These are phyloP conservation scores for Neckera pumila DNA, from an alignment of 225 moss, liverwort and hornwort genomes.

Conservation along the genomic window DNA sequence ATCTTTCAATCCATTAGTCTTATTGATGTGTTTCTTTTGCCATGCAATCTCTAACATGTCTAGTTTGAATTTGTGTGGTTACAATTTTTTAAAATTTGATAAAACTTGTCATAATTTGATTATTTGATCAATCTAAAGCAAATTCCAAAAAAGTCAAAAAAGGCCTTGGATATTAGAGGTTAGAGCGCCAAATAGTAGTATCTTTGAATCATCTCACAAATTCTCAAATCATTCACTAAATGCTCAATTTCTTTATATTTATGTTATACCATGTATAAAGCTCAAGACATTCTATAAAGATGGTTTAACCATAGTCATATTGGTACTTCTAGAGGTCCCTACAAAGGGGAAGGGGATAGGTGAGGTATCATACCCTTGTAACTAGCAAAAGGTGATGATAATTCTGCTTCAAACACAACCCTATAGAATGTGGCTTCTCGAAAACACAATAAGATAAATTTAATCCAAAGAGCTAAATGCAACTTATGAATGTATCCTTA, in stretches of 20 bases:
- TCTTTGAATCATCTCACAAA: not conserved
- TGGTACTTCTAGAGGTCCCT: not conserved
- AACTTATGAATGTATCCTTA: not conserved
- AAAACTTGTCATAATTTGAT: not conserved
- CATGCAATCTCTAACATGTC: too few relatives aligned
- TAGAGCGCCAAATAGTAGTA: too few relatives aligned
- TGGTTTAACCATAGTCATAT: not conserved
- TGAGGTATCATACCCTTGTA: not conserved
- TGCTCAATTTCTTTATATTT: not conserved
- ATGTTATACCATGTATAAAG: too few relatives aligned
- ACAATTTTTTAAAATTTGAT: too few relatives aligned
- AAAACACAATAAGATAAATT: not conserved
- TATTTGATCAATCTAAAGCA: not conserved
- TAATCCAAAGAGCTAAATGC: not conserved
- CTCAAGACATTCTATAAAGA: not conserved
- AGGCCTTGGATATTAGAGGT: fast-evolving
- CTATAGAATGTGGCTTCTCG: not conserved
- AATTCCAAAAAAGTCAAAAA: not conserved
- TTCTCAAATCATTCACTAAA: not conserved
- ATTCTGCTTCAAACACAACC: not conserved
- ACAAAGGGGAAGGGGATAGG: fast-evolving
- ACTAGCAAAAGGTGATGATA: not conserved
- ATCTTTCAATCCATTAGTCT: too few relatives aligned
- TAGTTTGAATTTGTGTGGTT: too few relatives aligned
- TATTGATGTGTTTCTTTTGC: too few relatives aligned